Conservation (phyloP, 2,329 filamentous ascomycete genomes). For the Ophiostoma sp. region DNA sequence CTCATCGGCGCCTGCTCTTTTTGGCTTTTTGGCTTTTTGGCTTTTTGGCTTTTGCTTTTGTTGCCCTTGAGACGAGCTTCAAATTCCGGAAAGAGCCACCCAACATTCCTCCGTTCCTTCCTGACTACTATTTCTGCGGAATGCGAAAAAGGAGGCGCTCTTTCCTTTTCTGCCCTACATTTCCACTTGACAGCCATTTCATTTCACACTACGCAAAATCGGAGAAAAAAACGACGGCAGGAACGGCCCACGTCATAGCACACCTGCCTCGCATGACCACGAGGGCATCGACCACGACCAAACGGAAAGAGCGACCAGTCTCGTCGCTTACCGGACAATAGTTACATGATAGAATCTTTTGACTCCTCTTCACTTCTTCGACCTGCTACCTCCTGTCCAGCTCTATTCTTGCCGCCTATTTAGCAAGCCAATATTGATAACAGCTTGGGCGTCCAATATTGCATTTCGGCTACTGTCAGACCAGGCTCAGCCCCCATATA, state of each 20-base stretch:
- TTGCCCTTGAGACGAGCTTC: neutral
- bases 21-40: no score
- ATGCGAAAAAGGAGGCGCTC: neutral
- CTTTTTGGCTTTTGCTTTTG: no score
- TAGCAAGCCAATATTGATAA: neutral
- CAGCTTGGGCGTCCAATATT: neutral
- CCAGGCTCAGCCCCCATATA: neutral
- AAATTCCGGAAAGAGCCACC: neutral
- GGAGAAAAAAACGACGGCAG: neutral
- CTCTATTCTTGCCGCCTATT: constrained; percentile 1
- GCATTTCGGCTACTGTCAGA: neutral
- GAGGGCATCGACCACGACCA: neutral
- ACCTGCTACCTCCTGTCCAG: neutral
- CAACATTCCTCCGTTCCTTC: constrained; percentile 1
- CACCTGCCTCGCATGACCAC: constrained; percentile 8
- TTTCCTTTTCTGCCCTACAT: neutral
- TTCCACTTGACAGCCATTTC: neutral
- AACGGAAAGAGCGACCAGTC: neutral
- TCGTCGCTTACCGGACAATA: neutral
- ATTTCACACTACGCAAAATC: neutral
- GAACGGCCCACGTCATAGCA: constrained; percentile 5
- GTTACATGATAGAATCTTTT: neutral
- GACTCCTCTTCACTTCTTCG: neutral
- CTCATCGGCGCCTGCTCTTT: neutral
- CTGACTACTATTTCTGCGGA: neutral